Evolutionary conservation across 768 basidiomycete genomes (phyloP).

Genomic region (Lactifluus hygrophoroides): DNA sequence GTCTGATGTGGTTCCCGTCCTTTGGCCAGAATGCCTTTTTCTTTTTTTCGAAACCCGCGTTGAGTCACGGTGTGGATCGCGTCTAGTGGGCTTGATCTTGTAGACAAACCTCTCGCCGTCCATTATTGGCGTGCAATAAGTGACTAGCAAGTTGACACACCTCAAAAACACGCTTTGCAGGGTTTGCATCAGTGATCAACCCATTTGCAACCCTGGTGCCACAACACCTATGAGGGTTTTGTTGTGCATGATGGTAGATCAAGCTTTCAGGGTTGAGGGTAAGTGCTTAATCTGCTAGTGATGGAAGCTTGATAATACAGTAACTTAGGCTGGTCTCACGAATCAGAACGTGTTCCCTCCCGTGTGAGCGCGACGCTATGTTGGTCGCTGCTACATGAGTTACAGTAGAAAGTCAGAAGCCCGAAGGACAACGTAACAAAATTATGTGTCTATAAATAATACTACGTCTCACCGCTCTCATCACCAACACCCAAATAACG

Average conservation of each 20-base stretch:
- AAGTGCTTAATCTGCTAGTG: not conserved
- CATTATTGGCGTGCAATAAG: not conserved
- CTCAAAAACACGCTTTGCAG: not conserved
- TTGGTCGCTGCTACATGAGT: not conserved
- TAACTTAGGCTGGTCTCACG: not conserved
- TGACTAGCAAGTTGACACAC: not conserved
- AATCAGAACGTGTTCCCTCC: not conserved
- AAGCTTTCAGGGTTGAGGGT: not conserved
- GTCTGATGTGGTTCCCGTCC: not conserved
- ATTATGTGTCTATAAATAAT: not conserved
- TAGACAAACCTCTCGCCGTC: not conserved
- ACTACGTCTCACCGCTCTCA: conserved; percentile 2
- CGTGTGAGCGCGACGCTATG: not conserved
- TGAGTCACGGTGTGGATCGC: too few relatives aligned
- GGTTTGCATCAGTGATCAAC: not conserved
- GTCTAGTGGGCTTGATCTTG: not conserved
- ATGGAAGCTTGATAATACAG: not conserved
- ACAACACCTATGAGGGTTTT: not conserved
- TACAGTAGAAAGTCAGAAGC: too few relatives aligned
- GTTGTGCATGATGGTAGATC: not conserved
- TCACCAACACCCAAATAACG: conserved; percentile 68
- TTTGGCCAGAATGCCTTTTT: not conserved
- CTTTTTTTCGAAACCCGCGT: too few relatives aligned
- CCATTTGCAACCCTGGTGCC: not conserved
- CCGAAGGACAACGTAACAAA: not conserved